These are phyloP conservation scores for Warburgia ugandensis DNA, from an alignment of 164 flowering plant genomes.

Conservation along the genomic window DNA sequence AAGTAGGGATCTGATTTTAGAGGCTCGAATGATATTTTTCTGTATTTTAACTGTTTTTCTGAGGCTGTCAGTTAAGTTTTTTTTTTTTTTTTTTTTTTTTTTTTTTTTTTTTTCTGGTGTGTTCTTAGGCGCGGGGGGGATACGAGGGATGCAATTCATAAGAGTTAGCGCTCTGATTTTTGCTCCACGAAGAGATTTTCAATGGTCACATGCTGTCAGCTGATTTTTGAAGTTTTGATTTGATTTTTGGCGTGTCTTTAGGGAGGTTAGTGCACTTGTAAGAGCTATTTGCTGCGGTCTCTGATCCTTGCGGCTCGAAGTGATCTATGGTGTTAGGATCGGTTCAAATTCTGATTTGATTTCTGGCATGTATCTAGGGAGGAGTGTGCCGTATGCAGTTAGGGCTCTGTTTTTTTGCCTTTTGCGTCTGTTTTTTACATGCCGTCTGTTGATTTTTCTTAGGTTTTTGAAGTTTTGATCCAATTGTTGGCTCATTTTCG, in stretches of 20 bases:
- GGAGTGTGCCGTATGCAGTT: too few species aligned
- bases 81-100: too few species aligned
- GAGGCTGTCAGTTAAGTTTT: slow-evolving; percentile 3
- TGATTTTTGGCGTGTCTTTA: background rate
- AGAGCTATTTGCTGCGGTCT: background rate
- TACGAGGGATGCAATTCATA: too few species aligned
- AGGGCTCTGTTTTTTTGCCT: background rate
- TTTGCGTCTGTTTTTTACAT: background rate
- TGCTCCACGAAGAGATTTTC: too few species aligned
- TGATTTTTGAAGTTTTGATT: too few species aligned
- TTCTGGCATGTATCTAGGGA: too few species aligned
- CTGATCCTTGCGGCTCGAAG: background rate
- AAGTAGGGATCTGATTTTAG: background rate
- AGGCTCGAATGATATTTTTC: background rate
- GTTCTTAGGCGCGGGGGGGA: too few species aligned
- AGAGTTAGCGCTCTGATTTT: too few species aligned
- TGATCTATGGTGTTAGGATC: background rate
- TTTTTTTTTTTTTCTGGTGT: too few species aligned
- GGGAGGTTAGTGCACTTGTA: background rate
- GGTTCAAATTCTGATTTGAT: too few species aligned
- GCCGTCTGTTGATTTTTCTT: background rate
- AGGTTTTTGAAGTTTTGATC: background rate
- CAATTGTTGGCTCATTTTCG: background rate
- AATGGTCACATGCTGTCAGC: too few species aligned
- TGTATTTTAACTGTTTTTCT: too few species aligned